A percentile compares a stretch with the other conserved stretches of the same genome.
phyloP scores from a whole-genome alignment of 257 asterid genomes.

The Nicotiana paniculata region DNA sequence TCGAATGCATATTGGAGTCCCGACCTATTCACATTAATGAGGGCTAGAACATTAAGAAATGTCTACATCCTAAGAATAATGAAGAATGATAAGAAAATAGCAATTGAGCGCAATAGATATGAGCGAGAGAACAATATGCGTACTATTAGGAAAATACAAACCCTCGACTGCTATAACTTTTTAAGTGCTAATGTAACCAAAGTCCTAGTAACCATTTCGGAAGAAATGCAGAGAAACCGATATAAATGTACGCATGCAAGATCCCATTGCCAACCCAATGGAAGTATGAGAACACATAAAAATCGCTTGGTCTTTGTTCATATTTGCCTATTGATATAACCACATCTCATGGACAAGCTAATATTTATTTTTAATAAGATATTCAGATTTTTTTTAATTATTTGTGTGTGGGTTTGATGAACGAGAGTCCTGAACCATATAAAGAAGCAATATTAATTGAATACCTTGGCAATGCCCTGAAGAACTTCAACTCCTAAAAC shows the following conservation, averaged over 20 bases:
- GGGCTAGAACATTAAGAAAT: background rate
- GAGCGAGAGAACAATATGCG: no score
- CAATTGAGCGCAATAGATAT: no score
- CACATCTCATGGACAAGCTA: background rate
- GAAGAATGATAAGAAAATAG: background rate
- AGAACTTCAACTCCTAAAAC: no score
- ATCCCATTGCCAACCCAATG: background rate
- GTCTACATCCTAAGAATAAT: conserved; percentile 9
- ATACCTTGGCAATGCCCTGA: conserved; percentile 27
- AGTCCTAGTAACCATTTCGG: no score
- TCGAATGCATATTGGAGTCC: conserved; percentile 53
- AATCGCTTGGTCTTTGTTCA: background rate
- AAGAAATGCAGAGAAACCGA: background rate
- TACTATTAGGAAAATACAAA: no score
- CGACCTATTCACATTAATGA: conserved; percentile 37
- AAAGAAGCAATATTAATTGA: no score
- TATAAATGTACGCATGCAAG: background rate
- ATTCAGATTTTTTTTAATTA: no score
- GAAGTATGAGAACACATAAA: background rate
- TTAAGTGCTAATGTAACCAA: no score
- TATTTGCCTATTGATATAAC: background rate
- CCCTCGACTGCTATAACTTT: no score
- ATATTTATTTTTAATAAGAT: no score
- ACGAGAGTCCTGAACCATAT: no score
- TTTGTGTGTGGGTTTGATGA: no score